phyloP scores from a whole-genome alignment of 116 monocot genomes.

The Iris pallida region DNA sequence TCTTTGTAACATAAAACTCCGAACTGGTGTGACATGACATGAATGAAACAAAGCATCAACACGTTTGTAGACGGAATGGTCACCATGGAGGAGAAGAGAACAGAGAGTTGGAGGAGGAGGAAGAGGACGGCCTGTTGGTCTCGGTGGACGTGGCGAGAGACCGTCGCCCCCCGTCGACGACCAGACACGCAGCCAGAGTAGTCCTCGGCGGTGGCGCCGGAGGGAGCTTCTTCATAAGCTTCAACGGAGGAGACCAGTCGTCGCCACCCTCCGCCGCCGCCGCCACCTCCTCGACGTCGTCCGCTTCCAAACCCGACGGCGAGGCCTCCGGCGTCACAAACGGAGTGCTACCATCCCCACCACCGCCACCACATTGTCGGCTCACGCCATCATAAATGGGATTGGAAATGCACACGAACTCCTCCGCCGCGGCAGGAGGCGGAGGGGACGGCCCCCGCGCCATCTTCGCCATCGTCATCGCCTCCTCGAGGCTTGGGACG shows the following conservation, averaged over 20 bases:
- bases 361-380: neutral
- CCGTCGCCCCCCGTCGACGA: slow-evolving; percentile 2
- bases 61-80: neutral
- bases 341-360: slow-evolving; percentile 5
- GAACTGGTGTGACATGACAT: too few relatives aligned
- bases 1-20: too few relatives aligned
- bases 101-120: slow-evolving; percentile 7
- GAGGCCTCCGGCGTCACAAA: slow-evolving; percentile 46
- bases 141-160: slow-evolving; percentile 22
- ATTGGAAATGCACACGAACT: slow-evolving; percentile 48
- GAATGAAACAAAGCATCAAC: too few relatives aligned
- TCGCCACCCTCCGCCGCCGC: neutral
- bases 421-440: slow-evolving; percentile 7
- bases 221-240: slow-evolving; percentile 42
- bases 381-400: slow-evolving; percentile 39
- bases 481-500: slow-evolving; percentile 32
- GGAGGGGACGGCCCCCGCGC: too few relatives aligned
- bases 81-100: slow-evolving; percentile 44
- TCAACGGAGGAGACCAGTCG: slow-evolving; percentile 30
- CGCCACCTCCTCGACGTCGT: slow-evolving; percentile 1
- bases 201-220: neutral
- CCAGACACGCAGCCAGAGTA: neutral
- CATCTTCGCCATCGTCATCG: neutral
- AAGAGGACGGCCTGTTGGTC: slow-evolving; percentile 23
- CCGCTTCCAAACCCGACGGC: slow-evolving; percentile 19